A percentile compares a stretch with the other conserved stretches of the same genome.
These are phyloP conservation scores for Mallotus repandus DNA, from an alignment of 441 rosid species.

Conservation along the genomic window DNA sequence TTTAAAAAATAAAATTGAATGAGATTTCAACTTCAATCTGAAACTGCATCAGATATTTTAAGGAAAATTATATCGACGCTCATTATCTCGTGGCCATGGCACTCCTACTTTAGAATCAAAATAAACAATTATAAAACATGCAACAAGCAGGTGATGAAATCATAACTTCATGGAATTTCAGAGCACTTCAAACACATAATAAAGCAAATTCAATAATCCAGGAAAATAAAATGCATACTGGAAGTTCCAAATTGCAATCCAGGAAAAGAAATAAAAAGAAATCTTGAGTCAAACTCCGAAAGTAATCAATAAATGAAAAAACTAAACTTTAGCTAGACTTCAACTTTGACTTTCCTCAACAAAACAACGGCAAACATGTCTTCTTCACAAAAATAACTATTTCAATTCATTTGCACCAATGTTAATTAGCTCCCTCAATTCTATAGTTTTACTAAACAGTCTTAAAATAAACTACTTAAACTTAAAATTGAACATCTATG, in stretches of 20 bases:
- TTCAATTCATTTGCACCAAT: not conserved
- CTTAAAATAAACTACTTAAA: not conserved
- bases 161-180: not conserved
- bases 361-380: not conserved
- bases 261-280: conserved; percentile 1
- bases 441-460: not conserved
- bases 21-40: not conserved
- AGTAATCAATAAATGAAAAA: not conserved
- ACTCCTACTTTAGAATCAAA: not conserved
- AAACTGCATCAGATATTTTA: not conserved
- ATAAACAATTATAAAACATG: not conserved
- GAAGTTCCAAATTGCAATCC: not conserved
- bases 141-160: not conserved
- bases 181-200: not conserved
- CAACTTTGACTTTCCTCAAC: not conserved
- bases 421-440: not conserved
- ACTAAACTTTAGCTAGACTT: not conserved
- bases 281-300: not conserved
- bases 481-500: not conserved
- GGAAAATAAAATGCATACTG: not conserved
- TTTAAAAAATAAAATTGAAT: not conserved
- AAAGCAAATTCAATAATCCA: no score
- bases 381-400: not conserved
- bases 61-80: not conserved
- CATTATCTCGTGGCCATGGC: not conserved